Evolutionary conservation across 2,329 filamentous ascomycete genomes (phyloP), one percentile per base, ranked within the genome.

Genomic region (Aspergillus ochraceus): DNA sequence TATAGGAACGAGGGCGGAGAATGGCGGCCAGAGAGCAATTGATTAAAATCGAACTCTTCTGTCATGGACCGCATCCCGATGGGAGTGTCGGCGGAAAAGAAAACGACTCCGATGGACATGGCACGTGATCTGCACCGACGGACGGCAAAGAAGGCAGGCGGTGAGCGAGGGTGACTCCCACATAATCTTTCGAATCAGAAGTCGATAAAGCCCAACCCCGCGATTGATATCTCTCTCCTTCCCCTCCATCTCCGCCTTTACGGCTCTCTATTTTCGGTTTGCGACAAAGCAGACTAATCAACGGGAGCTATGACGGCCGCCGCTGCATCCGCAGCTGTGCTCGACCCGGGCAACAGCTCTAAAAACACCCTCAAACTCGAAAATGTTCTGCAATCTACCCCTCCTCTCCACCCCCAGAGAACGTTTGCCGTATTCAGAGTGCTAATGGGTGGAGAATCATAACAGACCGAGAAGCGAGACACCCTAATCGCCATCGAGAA

Each of bases 321-420:
- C 51, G 76, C 74, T 61, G 84, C 85, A 63, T 84, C 84, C 49
- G 76, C 83, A 65, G 80, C 81, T 69, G 81, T 81, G 64, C 77
- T 87, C 67, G 81, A 85, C 70, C 82, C 83, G 57, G 78, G 77
- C 70, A 79, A 81, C 66, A 79, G 78, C 69, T 79, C 83, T 51
- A 83, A 84, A 68, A 87, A 86, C 64, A 88, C 86, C 46, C 76
- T 89, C 63, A 88, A 88, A 72, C 83, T 89, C 64, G 86, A 89
- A 77, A 87, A 87, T 65, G 73, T 74, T 62, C 55, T 60, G 60
- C 55, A 49, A 22, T 47, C 47, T 63, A 60, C 64, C 64, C 62
- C 69, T 69, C 70, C 64, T 67, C 63, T 65, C 60, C 64, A 17
- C 67, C 59, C 60, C 68, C 65, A 62, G 62, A 49, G 60, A 36